phyloP scores from a whole-genome alignment of 306 rosid genomes.

The Prunus armeniaca region DNA sequence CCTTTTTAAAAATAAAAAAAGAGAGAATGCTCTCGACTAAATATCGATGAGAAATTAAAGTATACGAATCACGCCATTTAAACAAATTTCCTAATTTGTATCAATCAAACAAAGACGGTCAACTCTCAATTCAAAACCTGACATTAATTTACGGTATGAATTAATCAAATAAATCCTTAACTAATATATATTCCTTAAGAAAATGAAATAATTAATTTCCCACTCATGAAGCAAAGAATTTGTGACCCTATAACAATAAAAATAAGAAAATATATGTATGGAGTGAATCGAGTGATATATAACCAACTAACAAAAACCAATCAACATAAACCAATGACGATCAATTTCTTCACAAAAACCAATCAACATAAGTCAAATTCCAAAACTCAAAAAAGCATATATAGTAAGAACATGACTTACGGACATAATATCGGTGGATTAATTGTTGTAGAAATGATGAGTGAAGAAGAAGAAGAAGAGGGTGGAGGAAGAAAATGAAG shows the following conservation, averaged over 20 bases:
- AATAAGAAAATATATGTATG: not conserved
- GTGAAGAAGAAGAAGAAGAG: not conserved
- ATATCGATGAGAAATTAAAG: no score
- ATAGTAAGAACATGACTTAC: not conserved
- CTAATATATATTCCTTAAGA: not conserved
- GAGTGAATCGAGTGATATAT: not conserved
- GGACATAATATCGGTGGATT: not conserved
- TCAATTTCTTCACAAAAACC: not conserved
- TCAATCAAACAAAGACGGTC: not conserved
- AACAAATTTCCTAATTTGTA: not conserved
- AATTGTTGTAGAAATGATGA: not conserved
- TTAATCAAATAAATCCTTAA: not conserved
- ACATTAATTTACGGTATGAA: not conserved
- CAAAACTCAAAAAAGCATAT: not conserved
- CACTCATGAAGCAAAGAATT: not conserved
- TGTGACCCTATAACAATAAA: not conserved
- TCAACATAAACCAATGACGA: not conserved
- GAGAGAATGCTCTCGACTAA: no score
- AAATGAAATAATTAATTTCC: not conserved
- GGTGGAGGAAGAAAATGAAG: not conserved
- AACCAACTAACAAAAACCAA: not conserved
- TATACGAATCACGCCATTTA: no score
- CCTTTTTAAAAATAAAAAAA: no score
- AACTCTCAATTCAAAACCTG: not conserved
- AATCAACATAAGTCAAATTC: not conserved